Evolutionary conservation across 257 asterid species (phyloP).

Genomic region (Gentiana macrophylla): DNA sequence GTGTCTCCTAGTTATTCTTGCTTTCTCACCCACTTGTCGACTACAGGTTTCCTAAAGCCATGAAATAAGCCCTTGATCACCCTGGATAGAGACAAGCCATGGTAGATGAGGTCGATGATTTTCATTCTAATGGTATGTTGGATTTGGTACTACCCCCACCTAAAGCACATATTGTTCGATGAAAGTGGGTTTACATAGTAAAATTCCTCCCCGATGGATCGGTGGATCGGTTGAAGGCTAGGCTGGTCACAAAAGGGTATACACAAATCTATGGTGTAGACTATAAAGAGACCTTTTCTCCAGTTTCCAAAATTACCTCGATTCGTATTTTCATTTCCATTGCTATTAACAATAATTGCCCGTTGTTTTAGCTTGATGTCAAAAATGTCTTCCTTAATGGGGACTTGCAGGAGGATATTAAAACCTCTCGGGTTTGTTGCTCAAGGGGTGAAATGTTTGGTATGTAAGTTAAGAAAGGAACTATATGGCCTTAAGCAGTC

Average conservation of each 20-base stretch:
- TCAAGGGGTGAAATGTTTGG: neutral
- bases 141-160: too few species aligned
- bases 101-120: too few species aligned
- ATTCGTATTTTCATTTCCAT: neutral
- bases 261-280: neutral
- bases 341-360: neutral
- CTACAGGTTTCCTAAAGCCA: too few species aligned
- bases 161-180: too few species aligned
- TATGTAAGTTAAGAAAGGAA: neutral
- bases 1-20: too few species aligned
- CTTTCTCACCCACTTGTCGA: too few species aligned
- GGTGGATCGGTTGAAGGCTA: too few species aligned
- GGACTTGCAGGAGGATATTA: neutral
- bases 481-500: neutral
- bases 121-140: too few species aligned
- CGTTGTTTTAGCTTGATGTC: neutral
- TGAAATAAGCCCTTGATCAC: too few species aligned
- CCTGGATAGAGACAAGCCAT: too few species aligned
- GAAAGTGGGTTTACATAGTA: too few species aligned
- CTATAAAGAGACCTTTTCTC: constrained; percentile 3
- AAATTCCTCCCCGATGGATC: too few species aligned
- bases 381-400: constrained; percentile 4
- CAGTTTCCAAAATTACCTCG: neutral
- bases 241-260: constrained; percentile 5
- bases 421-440: constrained; percentile 7